Evolutionary conservation across 441 rosid genomes (phyloP).

Genomic region (Gossypium davidsonii): DNA sequence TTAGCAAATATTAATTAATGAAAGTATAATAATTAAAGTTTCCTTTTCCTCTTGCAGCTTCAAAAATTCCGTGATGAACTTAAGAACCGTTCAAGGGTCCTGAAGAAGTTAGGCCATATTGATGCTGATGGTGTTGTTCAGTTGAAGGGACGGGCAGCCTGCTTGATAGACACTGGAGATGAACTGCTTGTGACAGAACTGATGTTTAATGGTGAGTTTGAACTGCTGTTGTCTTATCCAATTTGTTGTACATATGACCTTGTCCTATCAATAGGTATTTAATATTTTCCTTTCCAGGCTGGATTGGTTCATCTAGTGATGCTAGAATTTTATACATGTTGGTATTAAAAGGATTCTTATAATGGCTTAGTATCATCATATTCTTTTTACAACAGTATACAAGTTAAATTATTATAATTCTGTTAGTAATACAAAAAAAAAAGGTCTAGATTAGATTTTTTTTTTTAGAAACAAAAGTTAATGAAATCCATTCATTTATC

Average conservation of each 20-base stretch:
- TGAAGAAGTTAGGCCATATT: constrained; percentile 94
- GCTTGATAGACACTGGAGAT: constrained; percentile 98
- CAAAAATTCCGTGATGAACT: constrained; percentile 94
- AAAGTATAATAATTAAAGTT: background rate
- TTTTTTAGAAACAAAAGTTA: background rate
- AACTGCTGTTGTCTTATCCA: background rate
- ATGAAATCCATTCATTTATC: background rate
- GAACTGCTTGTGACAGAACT: constrained; percentile 95
- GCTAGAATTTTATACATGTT: constrained; percentile 6
- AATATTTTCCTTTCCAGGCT: constrained; percentile 8
- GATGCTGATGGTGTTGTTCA: constrained; percentile 85
- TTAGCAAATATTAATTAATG: background rate
- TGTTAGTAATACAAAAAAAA: background rate
- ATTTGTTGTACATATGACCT: constrained; percentile 7
- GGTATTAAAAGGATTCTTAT: background rate
- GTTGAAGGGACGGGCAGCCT: constrained; percentile 95
- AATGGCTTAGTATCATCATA: background rate
- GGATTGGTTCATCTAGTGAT: constrained; percentile 1
- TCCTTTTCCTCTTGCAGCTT: constrained; percentile 44
- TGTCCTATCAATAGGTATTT: constrained; percentile 11
- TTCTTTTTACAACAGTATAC: background rate
- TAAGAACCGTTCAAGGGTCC: constrained; percentile 85
- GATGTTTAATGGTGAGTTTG: constrained; percentile 79
- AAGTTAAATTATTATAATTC: background rate
- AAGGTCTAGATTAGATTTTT: background rate